Percentiles rank a stretch among this genome's conserved stretches.
These are phyloP conservation scores for Pseudonectria buxi DNA, from an alignment of 2,329 filamentous ascomycete species.

Conservation along the genomic window DNA sequence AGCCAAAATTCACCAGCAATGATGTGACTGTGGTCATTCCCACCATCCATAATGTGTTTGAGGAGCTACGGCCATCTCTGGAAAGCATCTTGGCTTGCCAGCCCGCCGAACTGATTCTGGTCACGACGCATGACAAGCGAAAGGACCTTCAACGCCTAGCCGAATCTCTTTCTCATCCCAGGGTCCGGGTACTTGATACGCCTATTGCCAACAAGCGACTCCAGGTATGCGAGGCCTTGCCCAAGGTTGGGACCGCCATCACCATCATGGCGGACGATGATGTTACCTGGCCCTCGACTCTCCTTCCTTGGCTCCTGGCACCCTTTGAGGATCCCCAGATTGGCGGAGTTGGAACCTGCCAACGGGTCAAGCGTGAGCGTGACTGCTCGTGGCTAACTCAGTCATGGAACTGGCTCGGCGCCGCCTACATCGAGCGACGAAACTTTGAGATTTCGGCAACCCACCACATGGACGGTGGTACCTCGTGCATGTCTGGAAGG, in stretches of 20 bases:
- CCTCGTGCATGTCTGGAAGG: slow-evolving; percentile 93
- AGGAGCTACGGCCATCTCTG: slow-evolving; percentile 76
- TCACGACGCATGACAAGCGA: slow-evolving; percentile 78
- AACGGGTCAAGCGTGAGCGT: slow-evolving; percentile 69
- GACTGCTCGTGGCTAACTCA: slow-evolving; percentile 51
- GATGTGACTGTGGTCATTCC: slow-evolving; percentile 95
- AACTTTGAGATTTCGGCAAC: slow-evolving; percentile 98
- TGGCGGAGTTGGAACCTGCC: slow-evolving; percentile 87
- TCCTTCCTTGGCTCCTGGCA: slow-evolving; percentile 86
- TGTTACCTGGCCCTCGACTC: slow-evolving; percentile 81
- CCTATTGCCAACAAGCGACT: slow-evolving; percentile 90
- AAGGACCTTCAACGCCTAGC: slow-evolving; percentile 61
- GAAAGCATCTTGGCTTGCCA: slow-evolving; percentile 66
- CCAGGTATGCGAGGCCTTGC: slow-evolving; percentile 87
- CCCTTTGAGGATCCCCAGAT: slow-evolving; percentile 81
- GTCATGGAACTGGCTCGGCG: slow-evolving; percentile 83
- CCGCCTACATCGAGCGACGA: slow-evolving; percentile 84
- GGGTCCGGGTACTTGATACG: slow-evolving; percentile 68
- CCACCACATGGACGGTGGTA: slow-evolving; percentile 87
- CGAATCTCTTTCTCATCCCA: slow-evolving; percentile 50
- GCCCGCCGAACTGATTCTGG: slow-evolving; percentile 69
- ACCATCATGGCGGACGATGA: slow-evolving; percentile 95
- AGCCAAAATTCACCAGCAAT: slow-evolving; percentile 69
- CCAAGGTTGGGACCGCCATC: slow-evolving; percentile 73
- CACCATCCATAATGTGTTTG: slow-evolving; percentile 80